Evolutionary conservation across 1,284 basidiomycete genomes (phyloP).

Genomic region (Sphagnurus paluster): DNA sequence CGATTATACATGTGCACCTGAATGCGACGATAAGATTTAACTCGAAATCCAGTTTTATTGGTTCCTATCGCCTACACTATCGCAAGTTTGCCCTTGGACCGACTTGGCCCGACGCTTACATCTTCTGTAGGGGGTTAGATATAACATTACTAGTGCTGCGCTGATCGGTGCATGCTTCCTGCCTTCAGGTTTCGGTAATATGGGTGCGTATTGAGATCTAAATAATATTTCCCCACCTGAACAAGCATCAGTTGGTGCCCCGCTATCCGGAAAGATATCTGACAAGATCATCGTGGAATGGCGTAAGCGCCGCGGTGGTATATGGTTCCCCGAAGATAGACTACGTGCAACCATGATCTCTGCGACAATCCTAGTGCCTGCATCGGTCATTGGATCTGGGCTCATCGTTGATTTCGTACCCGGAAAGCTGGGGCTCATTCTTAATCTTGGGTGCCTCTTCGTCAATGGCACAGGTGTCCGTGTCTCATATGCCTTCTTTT

Average conservation of each 20-base stretch:
- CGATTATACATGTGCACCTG: neutral
- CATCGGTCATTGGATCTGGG: constrained; percentile 16
- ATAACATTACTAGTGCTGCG: constrained; percentile 33
- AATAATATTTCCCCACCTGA: neutral
- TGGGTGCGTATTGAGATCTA: constrained; percentile 22
- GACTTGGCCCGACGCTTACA: neutral
- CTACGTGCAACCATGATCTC: constrained; percentile 17
- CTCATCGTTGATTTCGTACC: constrained; percentile 20
- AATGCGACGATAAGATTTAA: neutral
- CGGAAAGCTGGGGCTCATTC: constrained; percentile 25
- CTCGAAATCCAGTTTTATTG: constrained; percentile 17
- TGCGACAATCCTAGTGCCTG: constrained; percentile 16
- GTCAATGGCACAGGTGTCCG: constrained; percentile 44
- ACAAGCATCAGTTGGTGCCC: constrained; percentile 29
- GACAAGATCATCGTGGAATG: constrained; percentile 29
- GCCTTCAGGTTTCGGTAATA: constrained; percentile 33
- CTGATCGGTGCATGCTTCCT: constrained; percentile 37
- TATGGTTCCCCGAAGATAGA: constrained; percentile 25
- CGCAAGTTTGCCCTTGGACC: constrained; percentile 8
- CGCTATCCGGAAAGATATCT: constrained; percentile 31
- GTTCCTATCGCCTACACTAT: constrained; percentile 25
- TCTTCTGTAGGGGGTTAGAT: constrained; percentile 20
- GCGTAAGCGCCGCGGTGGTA: constrained; percentile 24
- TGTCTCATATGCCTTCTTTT: constrained; percentile 4
- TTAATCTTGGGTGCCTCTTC: constrained; percentile 35